These are phyloP conservation scores for Limtongozyma cylindracea DNA, from an alignment of 805 yeast genomes.

Conservation along the genomic window DNA sequence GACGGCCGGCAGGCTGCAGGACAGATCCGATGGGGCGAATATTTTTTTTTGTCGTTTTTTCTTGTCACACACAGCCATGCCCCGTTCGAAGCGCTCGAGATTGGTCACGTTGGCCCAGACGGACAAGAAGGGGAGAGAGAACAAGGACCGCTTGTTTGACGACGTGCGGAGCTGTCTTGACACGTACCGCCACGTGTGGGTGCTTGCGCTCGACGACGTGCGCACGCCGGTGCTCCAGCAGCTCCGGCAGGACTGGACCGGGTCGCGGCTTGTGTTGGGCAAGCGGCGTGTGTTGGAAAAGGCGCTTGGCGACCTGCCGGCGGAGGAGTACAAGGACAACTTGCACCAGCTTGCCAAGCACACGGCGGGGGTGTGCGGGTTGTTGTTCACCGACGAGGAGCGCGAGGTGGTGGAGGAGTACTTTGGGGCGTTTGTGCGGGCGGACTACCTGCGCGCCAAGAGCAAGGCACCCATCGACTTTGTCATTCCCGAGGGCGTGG, in stretches of 20 bases:
- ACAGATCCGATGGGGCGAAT: too few relatives aligned
- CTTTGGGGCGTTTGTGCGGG: constrained; percentile 50
- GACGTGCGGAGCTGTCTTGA: constrained; percentile 73
- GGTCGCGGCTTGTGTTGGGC: constrained; percentile 74
- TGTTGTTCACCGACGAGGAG: constrained; percentile 71
- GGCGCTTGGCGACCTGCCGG: constrained; percentile 72
- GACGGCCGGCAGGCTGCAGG: too few relatives aligned
- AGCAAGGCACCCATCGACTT: constrained; percentile 63
- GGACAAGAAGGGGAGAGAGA: constrained; percentile 85
- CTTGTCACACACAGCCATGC: too few relatives aligned
- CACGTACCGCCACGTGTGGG: constrained; percentile 56
- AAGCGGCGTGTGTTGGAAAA: constrained; percentile 82
- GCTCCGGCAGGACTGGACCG: constrained; percentile 79
- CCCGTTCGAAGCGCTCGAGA: constrained; percentile 92
- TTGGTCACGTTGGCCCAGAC: constrained; percentile 89
- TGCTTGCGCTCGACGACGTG: constrained; percentile 69
- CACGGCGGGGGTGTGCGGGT: constrained; percentile 62
- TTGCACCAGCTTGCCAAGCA: constrained; percentile 39
- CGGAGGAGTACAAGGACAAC: constrained; percentile 77
- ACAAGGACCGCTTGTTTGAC: constrained; percentile 76
- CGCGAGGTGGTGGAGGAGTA: constrained; percentile 81
- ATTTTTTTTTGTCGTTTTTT: too few relatives aligned
- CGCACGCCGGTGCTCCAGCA: constrained; percentile 91
- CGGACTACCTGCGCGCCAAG: constrained; percentile 82
- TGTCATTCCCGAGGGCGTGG: constrained; percentile 70